A percentile compares a stretch with the other conserved stretches of the same genome.
These are phyloP conservation scores for Calamus simplicifolius DNA, from an alignment of 176 grass and related monocot species.

Conservation along the genomic window DNA sequence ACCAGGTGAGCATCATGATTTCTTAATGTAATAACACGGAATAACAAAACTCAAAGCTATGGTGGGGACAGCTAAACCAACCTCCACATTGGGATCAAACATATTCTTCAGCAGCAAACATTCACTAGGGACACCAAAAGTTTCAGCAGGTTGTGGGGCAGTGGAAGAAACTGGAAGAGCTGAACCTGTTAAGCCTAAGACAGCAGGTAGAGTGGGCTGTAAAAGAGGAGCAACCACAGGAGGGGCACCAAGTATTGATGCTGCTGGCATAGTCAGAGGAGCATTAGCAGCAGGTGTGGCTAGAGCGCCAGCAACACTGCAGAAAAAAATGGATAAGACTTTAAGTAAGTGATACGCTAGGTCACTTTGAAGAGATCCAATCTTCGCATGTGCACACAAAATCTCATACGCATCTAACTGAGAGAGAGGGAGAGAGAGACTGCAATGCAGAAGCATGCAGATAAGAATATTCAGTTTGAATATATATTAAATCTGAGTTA, in stretches of 20 bases:
- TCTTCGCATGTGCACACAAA: too few relatives aligned
- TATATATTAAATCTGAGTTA: too few relatives aligned
- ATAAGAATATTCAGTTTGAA: too few relatives aligned
- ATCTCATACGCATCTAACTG: too few relatives aligned
- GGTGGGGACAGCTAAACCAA: conserved; percentile 9
- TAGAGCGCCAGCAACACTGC: conserved; percentile 58
- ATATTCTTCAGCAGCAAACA: conserved; percentile 92
- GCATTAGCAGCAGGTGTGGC: conserved; percentile 28
- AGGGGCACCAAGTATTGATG: conserved; percentile 73
- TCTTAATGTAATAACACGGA: too few relatives aligned
- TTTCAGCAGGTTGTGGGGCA: conserved; percentile 19
- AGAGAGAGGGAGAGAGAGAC: too few relatives aligned
- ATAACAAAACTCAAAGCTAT: too few relatives aligned
- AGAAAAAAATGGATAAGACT: not conserved
- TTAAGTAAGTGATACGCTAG: too few relatives aligned
- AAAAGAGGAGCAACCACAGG: conserved; percentile 30
- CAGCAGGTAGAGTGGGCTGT: conserved; percentile 31
- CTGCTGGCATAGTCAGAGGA: conserved; percentile 30
- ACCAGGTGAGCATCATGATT: not conserved
- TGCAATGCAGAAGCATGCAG: too few relatives aligned
- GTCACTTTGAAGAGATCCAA: too few relatives aligned
- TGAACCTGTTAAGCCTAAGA: conserved; percentile 27
- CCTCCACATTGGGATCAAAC: conserved; percentile 89
- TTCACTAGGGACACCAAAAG: conserved; percentile 47
- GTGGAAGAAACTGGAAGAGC: conserved; percentile 42